These are phyloP conservation scores for Clonostachys sp. DNA, from an alignment of 2,329 filamentous ascomycete species.

Conservation along the genomic window DNA sequence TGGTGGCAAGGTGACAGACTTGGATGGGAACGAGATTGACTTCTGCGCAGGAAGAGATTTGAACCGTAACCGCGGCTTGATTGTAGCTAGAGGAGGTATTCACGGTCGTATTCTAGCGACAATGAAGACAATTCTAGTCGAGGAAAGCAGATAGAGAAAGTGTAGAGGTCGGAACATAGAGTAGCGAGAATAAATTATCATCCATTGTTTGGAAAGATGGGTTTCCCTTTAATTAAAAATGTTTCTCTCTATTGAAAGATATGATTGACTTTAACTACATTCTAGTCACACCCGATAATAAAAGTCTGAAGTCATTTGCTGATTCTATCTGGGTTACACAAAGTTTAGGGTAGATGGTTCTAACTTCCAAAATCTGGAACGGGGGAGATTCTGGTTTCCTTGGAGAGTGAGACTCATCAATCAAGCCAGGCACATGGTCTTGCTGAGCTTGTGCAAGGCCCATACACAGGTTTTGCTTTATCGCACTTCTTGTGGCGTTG, in stretches of 20 bases:
- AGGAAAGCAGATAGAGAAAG: too few relatives aligned
- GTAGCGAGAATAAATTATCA: too few relatives aligned
- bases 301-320: too few relatives aligned
- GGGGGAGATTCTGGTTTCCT: not conserved
- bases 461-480: constrained; percentile 25
- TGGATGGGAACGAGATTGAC: constrained; percentile 26
- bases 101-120: constrained; percentile 31
- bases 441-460: constrained; percentile 12
- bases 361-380: not conserved
- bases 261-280: too few relatives aligned
- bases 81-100: constrained; percentile 36
- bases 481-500: constrained; percentile 46
- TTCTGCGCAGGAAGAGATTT: constrained; percentile 27
- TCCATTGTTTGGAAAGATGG: too few relatives aligned
- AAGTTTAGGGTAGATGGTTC: too few relatives aligned
- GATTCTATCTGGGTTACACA: too few relatives aligned
- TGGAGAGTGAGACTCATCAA: not conserved
- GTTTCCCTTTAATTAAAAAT: too few relatives aligned
- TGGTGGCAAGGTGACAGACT: constrained; percentile 48
- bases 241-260: too few relatives aligned
- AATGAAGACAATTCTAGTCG: constrained; percentile 1
- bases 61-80: constrained; percentile 23
- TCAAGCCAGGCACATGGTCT: constrained; percentile 12
- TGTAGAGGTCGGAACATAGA: too few relatives aligned
- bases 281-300: too few relatives aligned